These are phyloP conservation scores for Opeltia flavorubescens DNA, from an alignment of 495 filamentous ascomycete species.

Conservation along the genomic window DNA sequence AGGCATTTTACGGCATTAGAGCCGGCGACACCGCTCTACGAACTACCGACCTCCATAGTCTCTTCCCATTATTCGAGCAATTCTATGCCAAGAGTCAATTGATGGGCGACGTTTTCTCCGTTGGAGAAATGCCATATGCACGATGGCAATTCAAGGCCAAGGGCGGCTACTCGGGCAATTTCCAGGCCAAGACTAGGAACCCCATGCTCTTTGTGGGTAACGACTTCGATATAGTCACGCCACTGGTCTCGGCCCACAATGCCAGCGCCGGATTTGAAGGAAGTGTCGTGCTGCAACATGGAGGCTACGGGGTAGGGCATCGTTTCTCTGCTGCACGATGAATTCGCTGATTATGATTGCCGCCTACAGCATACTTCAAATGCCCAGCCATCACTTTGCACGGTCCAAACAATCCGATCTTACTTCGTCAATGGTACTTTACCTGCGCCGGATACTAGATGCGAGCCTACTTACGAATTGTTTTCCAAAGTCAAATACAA, in stretches of 20 bases:
- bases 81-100: neutral
- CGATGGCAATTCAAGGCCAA: constrained; percentile 1
- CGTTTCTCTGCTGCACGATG: neutral
- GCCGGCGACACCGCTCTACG: neutral
- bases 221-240: constrained; percentile 27
- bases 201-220: constrained; percentile 27
- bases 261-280: constrained; percentile 36
- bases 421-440: constrained; percentile 36
- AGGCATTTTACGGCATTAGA: neutral
- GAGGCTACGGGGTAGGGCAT: constrained; percentile 39
- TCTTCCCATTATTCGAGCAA: neutral
- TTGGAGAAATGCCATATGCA: neutral
- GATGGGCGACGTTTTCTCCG: neutral
- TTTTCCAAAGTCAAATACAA: constrained; percentile 4
- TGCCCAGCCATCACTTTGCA: constrained; percentile 33
- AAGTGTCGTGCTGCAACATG: constrained; percentile 35
- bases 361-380: constrained; percentile 34
- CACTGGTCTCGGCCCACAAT: constrained; percentile 32
- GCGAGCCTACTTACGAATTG: constrained; percentile 21
- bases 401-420: constrained; percentile 25
- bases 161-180: neutral
- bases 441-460: constrained; percentile 27
- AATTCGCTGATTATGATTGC: neutral
- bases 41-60: neutral
- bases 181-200: neutral